These are phyloP conservation scores for Podospora tetraspora DNA, from an alignment of 495 filamentous ascomycete genomes.

Conservation along the genomic window DNA sequence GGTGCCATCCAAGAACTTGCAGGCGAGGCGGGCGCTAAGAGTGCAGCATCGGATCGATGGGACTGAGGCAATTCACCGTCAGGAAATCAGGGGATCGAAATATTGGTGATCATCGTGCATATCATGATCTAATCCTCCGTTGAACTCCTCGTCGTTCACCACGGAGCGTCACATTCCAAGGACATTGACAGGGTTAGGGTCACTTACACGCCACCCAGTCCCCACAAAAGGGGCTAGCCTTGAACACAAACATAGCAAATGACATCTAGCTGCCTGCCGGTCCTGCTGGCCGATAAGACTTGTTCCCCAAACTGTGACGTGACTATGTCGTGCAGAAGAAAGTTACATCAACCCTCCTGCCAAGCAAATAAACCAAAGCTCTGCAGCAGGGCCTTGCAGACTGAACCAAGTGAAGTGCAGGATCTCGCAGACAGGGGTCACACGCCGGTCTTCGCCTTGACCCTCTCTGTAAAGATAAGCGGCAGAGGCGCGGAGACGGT, in stretches of 20 bases:
- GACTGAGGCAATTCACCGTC: not conserved
- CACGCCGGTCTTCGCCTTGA: not conserved
- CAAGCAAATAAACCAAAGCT: not conserved
- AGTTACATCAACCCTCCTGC: not conserved
- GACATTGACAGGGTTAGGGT: not conserved
- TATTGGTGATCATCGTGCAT: not conserved
- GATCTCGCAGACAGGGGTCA: not conserved
- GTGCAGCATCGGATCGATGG: not conserved
- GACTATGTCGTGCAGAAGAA: not conserved
- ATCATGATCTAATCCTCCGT: not conserved
- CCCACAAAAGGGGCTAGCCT: not conserved
- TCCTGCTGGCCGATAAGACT: too few species aligned
- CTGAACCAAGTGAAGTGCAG: not conserved
- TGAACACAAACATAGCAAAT: not conserved
- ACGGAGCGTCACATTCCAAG: not conserved
- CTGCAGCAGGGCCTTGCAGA: too few species aligned
- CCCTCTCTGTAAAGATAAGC: constrained; percentile 17
- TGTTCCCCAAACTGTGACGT: not conserved
- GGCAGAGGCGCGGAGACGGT: constrained; percentile 18
- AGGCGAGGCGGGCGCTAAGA: not conserved
- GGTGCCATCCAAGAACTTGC: not conserved
- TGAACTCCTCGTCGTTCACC: not conserved
- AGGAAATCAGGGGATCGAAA: not conserved
- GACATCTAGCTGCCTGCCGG: not conserved
- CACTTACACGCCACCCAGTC: not conserved